Evolutionary conservation across 2,329 filamentous ascomycete species (phyloP), one percentile per base, ranked within the genome.

Genomic region (Apiospora sp.): DNA sequence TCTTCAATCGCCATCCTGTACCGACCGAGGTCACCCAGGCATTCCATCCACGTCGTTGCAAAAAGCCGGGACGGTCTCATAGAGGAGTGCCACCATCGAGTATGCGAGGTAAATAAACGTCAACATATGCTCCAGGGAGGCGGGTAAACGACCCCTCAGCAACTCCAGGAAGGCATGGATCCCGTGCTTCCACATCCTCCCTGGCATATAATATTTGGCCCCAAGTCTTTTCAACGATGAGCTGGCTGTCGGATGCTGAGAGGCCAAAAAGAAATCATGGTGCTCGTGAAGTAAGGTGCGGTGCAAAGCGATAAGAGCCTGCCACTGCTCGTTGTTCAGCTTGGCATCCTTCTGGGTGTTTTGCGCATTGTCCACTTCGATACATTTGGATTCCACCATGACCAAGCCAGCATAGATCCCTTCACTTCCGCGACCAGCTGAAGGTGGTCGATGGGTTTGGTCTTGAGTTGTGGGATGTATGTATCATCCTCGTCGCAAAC

Each of bases 1-100:
- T 97, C 93, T 80, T 98, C 95, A 61, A 98, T 95, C 0, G 95
- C 94, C 95, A 98, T 98, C 0, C 92, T 87, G 64, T 97, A 98
- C 27, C 95, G 87, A 0, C 92, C 93, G 0, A 98, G 83, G 78
- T 98, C 95, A 0, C 96, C 96, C 0, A 98, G 84, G 71, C 95
- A 98, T 76, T 98, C 96, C 12, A 97, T 94, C 96, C 96, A 98
- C 0, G 94, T 98, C 72, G 96, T 93, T 70, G 93, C 89, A 75
- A 97, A n/a, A 98, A 0, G 89, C 87, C 0, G 93, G 91, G 0
- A 98, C 94, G 0, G 94, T 97, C 77, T 98, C 96, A 73, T 95
- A 93, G 0, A 98, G 82, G 0, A 98, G 82, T 0, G 94, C 92
- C 89, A 98, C 94, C 90, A 97, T 97, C 2, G 92, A 93, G 75